phyloP scores from a whole-genome alignment of 306 rosid genomes.

The Begonia loranthoides region DNA sequence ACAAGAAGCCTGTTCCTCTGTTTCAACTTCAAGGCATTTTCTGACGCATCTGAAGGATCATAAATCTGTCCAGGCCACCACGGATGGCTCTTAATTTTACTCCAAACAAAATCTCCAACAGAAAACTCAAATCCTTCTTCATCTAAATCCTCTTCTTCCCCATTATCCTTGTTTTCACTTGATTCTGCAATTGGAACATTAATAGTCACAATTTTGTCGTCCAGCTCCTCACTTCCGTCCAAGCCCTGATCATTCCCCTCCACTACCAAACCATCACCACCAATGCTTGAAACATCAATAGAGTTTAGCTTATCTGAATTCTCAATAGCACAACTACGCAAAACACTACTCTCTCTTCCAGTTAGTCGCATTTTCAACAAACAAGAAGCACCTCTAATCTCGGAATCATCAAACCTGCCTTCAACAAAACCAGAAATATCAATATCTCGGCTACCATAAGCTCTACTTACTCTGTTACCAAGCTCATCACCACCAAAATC shows the following conservation, averaged over 20 bases:
- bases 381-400: constrained; percentile 26
- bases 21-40: constrained; percentile 36
- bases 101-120: constrained; percentile 83
- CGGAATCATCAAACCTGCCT: constrained; percentile 24
- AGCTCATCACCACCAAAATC: constrained; percentile 11
- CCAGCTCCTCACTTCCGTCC: constrained; percentile 14
- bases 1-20: constrained; percentile 35
- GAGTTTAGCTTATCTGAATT: neutral
- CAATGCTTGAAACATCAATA: neutral
- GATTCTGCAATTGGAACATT: constrained; percentile 31
- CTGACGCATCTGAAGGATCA: constrained; percentile 45
- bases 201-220: constrained; percentile 13
- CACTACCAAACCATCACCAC: constrained; percentile 3
- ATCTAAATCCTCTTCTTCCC: constrained; percentile 21
- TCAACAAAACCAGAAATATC: constrained; percentile 11
- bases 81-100: constrained; percentile 54
- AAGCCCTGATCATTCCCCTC: constrained; percentile 7
- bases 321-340: constrained; percentile 1
- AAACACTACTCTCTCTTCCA: neutral
- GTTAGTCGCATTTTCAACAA: constrained; percentile 27
- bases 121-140: constrained; percentile 20
- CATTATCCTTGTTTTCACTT: constrained; percentile 21
- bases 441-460: constrained; percentile 7
- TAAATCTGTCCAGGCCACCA: constrained; percentile 85
- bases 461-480: constrained; percentile 15